Evolutionary conservation across 164 flowering plant species (phyloP).

Genomic region (Nelumbo lutea): DNA sequence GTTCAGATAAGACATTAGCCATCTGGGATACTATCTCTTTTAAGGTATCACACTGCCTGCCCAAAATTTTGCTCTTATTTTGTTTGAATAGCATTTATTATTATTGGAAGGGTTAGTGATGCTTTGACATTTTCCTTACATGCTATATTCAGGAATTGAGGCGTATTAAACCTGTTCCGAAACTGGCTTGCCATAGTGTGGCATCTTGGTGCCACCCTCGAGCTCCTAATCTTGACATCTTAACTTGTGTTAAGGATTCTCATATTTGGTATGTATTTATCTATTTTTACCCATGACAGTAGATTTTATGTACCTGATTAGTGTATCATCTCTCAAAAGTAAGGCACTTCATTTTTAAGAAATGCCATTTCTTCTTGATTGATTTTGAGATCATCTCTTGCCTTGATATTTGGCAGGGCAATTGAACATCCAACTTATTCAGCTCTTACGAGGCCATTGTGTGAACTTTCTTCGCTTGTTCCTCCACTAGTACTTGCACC

Average conservation of each 20-base stretch:
- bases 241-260: conserved; percentile 98
- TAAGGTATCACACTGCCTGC: conserved; percentile 46
- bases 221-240: conserved; percentile 93
- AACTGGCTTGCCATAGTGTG: conserved; percentile 90
- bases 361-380: conserved; percentile 5
- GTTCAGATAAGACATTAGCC: conserved; percentile 91
- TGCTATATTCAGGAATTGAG: conserved; percentile 64
- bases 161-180: conserved; percentile 94
- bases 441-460: conserved; percentile 91
- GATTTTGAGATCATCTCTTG: not conserved
- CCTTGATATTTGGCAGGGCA: conserved; percentile 63
- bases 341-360: not conserved
- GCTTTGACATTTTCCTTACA: not conserved
- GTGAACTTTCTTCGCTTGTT: conserved; percentile 85
- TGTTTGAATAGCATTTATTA: conserved; percentile 1
- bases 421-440: conserved; percentile 98
- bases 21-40: conserved; percentile 98
- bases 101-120: conserved; percentile 2
- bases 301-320: not conserved
- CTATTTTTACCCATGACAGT: not conserved
- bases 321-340: not conserved
- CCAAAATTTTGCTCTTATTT: not conserved
- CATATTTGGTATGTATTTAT: conserved; percentile 74
- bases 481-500: conserved; percentile 87
- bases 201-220: conserved; percentile 99